Percentiles rank a stretch among this genome's conserved stretches.
Conservation (phyloP, 495 filamentous ascomycete genomes). For the Aspergillus coremiiformis region DNA sequence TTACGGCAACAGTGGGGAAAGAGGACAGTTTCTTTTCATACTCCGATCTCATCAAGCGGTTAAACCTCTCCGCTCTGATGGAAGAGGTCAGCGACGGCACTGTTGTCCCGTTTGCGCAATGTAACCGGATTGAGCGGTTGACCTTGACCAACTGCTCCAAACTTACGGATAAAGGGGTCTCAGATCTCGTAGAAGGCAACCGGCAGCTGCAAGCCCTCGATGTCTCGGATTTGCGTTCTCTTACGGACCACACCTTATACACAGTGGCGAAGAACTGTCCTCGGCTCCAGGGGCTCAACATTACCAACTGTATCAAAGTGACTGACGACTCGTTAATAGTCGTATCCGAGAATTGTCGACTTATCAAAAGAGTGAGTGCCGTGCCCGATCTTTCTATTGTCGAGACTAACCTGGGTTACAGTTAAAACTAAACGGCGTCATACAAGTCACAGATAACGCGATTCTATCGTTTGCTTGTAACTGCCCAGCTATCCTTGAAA, state of each 20-base stretch:
- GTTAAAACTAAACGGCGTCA: conserved; percentile 91
- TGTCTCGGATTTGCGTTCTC: conserved; percentile 67
- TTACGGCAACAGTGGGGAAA: conserved; percentile 66
- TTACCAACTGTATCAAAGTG: conserved; percentile 76
- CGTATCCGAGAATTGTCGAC: conserved; percentile 76
- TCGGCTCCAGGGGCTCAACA: conserved; percentile 86
- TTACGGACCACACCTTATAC: conserved; percentile 76
- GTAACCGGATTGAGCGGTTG: conserved; percentile 87
- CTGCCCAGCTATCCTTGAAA: conserved; percentile 89
- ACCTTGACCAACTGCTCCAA: conserved; percentile 86
- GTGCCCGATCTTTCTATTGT: not conserved
- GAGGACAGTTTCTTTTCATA: conserved; percentile 73
- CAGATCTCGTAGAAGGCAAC: conserved; percentile 71
- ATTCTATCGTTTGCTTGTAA: conserved; percentile 78
- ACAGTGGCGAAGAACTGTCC: conserved; percentile 75
- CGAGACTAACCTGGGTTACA: conserved; percentile 30
- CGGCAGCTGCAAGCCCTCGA: conserved; percentile 81
- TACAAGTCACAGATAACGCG: conserved; percentile 66
- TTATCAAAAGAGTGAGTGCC: conserved; percentile 71
- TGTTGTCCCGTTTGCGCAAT: conserved; percentile 69
- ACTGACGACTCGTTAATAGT: conserved; percentile 76
- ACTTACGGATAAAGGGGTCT: conserved; percentile 77
- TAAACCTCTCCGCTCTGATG: conserved; percentile 78
- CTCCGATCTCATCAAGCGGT: conserved; percentile 74
- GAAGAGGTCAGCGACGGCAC: conserved; percentile 81